phyloP scores from a whole-genome alignment of 129 eudicot species.

The Arctium minus region DNA sequence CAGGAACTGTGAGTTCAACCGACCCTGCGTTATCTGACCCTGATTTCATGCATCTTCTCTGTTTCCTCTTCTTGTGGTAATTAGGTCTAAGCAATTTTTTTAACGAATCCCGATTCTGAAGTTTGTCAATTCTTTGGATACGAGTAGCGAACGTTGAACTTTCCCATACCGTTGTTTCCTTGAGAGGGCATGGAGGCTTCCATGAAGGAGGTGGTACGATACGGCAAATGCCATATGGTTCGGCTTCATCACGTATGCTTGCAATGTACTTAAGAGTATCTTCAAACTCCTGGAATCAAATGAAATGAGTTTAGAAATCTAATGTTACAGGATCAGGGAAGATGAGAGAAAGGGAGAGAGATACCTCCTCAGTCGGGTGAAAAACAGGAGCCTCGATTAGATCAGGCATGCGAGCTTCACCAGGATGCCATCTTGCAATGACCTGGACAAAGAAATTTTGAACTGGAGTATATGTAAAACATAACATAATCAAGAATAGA shows the following conservation, averaged over 20 bases:
- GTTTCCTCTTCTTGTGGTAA: conserved; percentile 64
- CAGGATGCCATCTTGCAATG: conserved; percentile 83
- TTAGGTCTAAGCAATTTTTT: conserved; percentile 40
- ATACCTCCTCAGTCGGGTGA: conserved; percentile 92
- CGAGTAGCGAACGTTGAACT: conserved; percentile 70
- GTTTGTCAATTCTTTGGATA: conserved; percentile 84
- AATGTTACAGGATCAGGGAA: neutral
- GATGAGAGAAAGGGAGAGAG: neutral
- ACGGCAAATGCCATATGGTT: conserved; percentile 86
- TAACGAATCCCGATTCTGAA: conserved; percentile 73
- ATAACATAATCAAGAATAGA: neutral
- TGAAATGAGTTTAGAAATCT: neutral
- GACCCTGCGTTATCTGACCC: conserved; percentile 39
- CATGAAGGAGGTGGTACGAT: conserved; percentile 96
- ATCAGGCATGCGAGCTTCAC: conserved; percentile 75
- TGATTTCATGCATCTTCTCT: conserved; percentile 60
- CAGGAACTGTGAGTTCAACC: conserved; percentile 36
- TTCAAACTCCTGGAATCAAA: conserved; percentile 62
- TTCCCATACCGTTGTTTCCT: conserved; percentile 64
- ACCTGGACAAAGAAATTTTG: conserved; percentile 41
- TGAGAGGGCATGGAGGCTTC: conserved; percentile 88
- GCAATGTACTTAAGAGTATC: conserved; percentile 77
- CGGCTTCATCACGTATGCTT: conserved; percentile 74
- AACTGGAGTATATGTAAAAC: neutral
- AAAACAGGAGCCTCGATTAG: conserved; percentile 89